These are phyloP conservation scores for Carallia brachiata DNA, from an alignment of 345 rosid genomes.

Conservation along the genomic window DNA sequence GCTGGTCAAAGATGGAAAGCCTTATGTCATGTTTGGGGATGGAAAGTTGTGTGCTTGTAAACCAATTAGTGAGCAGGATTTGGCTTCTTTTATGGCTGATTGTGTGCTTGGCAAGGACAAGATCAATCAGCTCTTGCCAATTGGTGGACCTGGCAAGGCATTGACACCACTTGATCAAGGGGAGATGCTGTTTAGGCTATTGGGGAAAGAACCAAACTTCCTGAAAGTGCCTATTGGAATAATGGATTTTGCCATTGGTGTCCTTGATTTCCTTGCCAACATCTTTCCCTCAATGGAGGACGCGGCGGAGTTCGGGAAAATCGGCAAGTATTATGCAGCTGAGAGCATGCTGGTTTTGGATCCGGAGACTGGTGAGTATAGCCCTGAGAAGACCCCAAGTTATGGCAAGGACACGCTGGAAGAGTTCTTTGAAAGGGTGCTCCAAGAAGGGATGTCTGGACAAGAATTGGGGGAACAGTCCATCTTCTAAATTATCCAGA, in stretches of 20 bases:
- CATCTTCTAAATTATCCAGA: slow-evolving; percentile 42
- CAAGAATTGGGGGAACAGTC: slow-evolving; percentile 93
- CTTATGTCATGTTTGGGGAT: slow-evolving; percentile 95
- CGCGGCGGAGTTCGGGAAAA: slow-evolving; percentile 94
- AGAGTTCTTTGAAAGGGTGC: slow-evolving; percentile 70
- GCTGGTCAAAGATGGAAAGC: slow-evolving; percentile 89
- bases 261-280: slow-evolving; percentile 66
- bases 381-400: slow-evolving; percentile 83
- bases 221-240: slow-evolving; percentile 86
- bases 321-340: slow-evolving; percentile 90
- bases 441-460: slow-evolving; percentile 90
- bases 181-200: slow-evolving; percentile 64
- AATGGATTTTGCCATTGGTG: slow-evolving; percentile 80
- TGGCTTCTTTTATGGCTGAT: slow-evolving; percentile 77
- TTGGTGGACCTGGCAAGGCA: slow-evolving; percentile 95
- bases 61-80: slow-evolving; percentile 85
- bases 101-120: slow-evolving; percentile 74
- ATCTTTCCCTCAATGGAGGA: slow-evolving; percentile 78
- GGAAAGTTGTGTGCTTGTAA: slow-evolving; percentile 93
- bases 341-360: slow-evolving; percentile 92
- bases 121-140: slow-evolving; percentile 70
- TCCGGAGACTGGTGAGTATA: slow-evolving; percentile 79
- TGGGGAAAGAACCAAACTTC: slow-evolving; percentile 83
- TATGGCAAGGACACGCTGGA: slow-evolving; percentile 87
- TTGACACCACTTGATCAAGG: slow-evolving; percentile 92